Conservation (phyloP, 2,329 filamentous ascomycete genomes). For the Ceratocystis albifundus region DNA sequence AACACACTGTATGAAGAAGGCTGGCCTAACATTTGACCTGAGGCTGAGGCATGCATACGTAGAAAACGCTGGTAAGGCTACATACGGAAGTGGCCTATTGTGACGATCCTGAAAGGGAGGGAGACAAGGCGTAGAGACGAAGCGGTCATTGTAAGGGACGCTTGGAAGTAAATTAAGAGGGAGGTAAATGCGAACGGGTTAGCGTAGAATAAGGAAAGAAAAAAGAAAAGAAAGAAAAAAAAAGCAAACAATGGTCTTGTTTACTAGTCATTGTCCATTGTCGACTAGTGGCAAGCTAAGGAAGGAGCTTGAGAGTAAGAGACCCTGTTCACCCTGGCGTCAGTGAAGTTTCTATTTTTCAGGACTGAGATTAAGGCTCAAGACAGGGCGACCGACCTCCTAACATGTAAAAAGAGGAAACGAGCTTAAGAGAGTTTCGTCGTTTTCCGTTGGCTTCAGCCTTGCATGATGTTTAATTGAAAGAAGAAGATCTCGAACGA, state of each 20-base stretch:
- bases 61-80: too few species aligned
- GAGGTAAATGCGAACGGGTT: not conserved
- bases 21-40: too few species aligned
- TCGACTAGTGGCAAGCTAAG: not conserved
- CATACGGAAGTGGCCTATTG: too few species aligned
- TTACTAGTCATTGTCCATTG: not conserved
- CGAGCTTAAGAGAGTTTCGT: not conserved
- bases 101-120: too few species aligned
- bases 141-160: too few species aligned
- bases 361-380: conserved; percentile 9
- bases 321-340: not conserved
- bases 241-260: not conserved
- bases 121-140: not conserved
- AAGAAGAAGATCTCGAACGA: too few species aligned
- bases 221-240: not conserved
- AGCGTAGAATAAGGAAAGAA: not conserved
- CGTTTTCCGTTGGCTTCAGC: not conserved
- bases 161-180: conserved; percentile 11
- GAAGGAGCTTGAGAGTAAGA: not conserved
- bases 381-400: not conserved
- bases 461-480: not conserved
- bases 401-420: not conserved
- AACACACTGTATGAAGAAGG: too few species aligned
- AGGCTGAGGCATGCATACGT: not conserved
- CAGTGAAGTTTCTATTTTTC: not conserved